Base-by-base conservation (phyloP, 2,329 filamentous ascomycete genomes). In the Penicillium sp. region DNA sequence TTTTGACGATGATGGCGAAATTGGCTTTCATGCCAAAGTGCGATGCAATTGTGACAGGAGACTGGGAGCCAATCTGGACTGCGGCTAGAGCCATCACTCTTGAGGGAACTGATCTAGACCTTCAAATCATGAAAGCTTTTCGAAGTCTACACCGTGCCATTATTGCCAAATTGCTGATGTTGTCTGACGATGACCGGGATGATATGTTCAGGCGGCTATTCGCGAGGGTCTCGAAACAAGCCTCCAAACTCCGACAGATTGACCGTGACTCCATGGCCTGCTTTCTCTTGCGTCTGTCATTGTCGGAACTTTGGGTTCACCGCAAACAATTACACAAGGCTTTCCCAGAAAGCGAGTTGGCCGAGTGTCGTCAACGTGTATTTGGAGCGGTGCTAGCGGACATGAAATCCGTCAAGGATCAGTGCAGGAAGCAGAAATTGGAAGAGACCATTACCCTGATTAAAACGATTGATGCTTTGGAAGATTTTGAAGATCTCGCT, bases 11-110 rank as follows among this genome's bases (percentile, higher is more conserved):
- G 43, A 64, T 68, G 60, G 61, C 63, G 0, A 65, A 60, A 22
- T 37, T 67, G 30, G 56, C 62, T 4, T 56, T 60, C n/a, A 59
- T 63, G 54, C 56, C 64, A 3, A 67, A 66, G 41, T 64, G 59
- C 6, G 48, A 61, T 23, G 62, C 62, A 5, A 44, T 47, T 12
- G 31, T 67, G 15, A 65, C 60, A 7, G 57, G 53, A 31, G 59
- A 63, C 30, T 59, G 56, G 51, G 59, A 62, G 15, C 56, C 56
- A 4, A 50, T 62, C 23, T 67, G 62, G 58, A 59, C 56, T 22
- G 52, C 60, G 16, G 61, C 62, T 15, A 57, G 57, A 39, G 52
- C 56, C n/a, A 49, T 66, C 30, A 45, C 50, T 26, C 35, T 67
- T 6, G 45, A 56, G 15, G 57, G 56, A 12, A 57, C 50, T 9